Conservation (phyloP, 2,329 filamentous ascomycete genomes). For the Colletotrichum viniferum region DNA sequence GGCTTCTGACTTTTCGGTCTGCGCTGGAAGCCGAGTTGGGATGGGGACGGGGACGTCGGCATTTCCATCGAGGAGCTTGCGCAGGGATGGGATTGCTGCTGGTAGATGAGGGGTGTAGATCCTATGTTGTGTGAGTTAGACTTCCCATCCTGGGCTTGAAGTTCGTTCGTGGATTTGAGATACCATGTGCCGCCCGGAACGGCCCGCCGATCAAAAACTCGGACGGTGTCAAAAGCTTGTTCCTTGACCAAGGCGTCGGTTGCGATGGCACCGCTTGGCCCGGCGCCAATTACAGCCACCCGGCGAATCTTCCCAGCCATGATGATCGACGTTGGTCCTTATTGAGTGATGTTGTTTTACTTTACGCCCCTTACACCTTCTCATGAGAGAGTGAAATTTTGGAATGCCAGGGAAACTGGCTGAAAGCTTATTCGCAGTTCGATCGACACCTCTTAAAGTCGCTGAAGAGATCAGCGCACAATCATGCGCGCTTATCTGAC, state of each 20-base stretch:
- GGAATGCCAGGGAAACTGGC: rapidly evolving
- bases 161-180: not conserved
- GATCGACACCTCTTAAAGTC: not conserved
- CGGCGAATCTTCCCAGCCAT: constrained; percentile 16
- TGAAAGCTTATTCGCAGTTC: rapidly evolving
- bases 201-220: constrained; percentile 63
- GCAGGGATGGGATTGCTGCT: constrained; percentile 30
- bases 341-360: too few relatives aligned
- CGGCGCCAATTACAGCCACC: constrained; percentile 62
- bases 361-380: not conserved
- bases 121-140: constrained; percentile 11
- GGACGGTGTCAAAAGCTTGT: constrained; percentile 56
- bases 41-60: constrained; percentile 48
- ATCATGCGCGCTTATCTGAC: not conserved
- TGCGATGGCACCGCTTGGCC: constrained; percentile 60
- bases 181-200: constrained; percentile 61
- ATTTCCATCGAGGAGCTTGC: constrained; percentile 42
- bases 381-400: rapidly evolving
- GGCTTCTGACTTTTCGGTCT: constrained; percentile 38
- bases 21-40: constrained; percentile 45
- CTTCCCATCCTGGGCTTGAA: not conserved
- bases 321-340: not conserved
- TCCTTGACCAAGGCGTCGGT: constrained; percentile 62
- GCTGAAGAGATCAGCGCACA: not conserved
- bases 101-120: constrained; percentile 38